Conservation (phyloP, 805 yeast genomes). For the Suhomyces prunicola region DNA sequence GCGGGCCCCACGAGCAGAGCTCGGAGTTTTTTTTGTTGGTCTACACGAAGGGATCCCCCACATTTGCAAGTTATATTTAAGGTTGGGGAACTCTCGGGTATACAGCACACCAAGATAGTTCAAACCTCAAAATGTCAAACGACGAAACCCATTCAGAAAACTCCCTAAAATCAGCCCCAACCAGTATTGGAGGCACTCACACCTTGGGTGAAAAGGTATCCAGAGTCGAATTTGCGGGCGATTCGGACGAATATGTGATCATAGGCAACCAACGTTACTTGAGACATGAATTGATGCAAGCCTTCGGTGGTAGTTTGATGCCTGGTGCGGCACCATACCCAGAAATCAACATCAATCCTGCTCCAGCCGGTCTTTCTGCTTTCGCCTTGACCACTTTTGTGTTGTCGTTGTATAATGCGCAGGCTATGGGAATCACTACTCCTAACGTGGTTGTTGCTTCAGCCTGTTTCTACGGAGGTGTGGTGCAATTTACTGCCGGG, state of each 20-base stretch:
- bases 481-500: conserved; percentile 68
- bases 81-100: not conserved
- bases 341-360: conserved; percentile 53
- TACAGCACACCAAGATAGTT: not conserved
- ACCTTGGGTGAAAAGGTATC: not conserved
- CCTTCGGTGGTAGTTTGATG: conserved; percentile 25
- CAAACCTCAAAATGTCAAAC: not conserved
- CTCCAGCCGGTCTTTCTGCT: conserved; percentile 71
- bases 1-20: not conserved
- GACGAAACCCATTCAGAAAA: not conserved
- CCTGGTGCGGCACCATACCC: conserved; percentile 22
- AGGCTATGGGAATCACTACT: conserved; percentile 62
- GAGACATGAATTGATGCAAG: conserved; percentile 31
- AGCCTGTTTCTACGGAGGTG: conserved; percentile 70
- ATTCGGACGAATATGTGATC: conserved; percentile 28
- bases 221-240: conserved; percentile 18
- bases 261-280: conserved; percentile 30
- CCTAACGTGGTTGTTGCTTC: conserved; percentile 59
- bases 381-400: conserved; percentile 70
- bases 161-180: not conserved
- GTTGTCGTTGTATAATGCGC: conserved; percentile 57
- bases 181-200: not conserved
- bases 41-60: not conserved
- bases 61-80: not conserved
- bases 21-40: not conserved